Evolutionary conservation across 441 rosid genomes (phyloP).

Genomic region (Raphanus hybrid): DNA sequence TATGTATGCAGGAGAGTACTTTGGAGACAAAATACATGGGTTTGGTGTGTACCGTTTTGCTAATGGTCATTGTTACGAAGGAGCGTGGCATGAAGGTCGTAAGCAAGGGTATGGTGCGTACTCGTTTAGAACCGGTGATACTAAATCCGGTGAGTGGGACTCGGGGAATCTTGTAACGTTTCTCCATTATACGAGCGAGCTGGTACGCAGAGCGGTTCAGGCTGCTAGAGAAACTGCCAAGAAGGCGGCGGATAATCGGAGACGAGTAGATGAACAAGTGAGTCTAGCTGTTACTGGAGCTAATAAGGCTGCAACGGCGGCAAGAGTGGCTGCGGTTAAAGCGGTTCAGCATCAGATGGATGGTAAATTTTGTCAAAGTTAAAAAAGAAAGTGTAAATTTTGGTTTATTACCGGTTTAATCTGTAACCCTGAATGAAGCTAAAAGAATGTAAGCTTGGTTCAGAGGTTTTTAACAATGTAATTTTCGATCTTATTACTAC

Average conservation of each 20-base stretch:
- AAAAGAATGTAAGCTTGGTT: slow-evolving; percentile 28
- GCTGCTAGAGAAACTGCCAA: slow-evolving; percentile 81
- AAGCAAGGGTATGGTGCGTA: slow-evolving; percentile 90
- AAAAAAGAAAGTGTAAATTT: slow-evolving; percentile 33
- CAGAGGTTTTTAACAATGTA: slow-evolving; percentile 37
- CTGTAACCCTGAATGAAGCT: slow-evolving; percentile 43
- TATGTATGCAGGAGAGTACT: slow-evolving; percentile 83
- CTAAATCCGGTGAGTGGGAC: slow-evolving; percentile 87
- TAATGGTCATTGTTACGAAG: slow-evolving; percentile 87
- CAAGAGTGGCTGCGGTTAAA: slow-evolving; percentile 92
- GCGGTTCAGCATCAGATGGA: slow-evolving; percentile 94
- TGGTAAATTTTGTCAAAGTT: slow-evolving; percentile 80
- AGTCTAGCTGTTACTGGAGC: slow-evolving; percentile 73
- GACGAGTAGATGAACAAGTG: slow-evolving; percentile 79
- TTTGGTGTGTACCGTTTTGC: slow-evolving; percentile 84
- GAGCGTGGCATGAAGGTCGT: slow-evolving; percentile 94
- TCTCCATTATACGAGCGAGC: slow-evolving; percentile 52
- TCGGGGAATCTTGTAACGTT: slow-evolving; percentile 58
- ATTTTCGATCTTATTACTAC: slow-evolving; percentile 21
- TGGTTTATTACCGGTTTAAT: slow-evolving; percentile 12
- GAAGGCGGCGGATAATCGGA: slow-evolving; percentile 63
- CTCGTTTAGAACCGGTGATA: slow-evolving; percentile 71
- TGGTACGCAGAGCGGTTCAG: slow-evolving; percentile 70
- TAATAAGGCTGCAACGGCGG: slow-evolving; percentile 87
- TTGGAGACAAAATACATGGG: slow-evolving; percentile 85